These are phyloP conservation scores for Cryptosporidium bovis DNA, from an alignment of 169 alveolate genomes.

Conservation along the genomic window DNA sequence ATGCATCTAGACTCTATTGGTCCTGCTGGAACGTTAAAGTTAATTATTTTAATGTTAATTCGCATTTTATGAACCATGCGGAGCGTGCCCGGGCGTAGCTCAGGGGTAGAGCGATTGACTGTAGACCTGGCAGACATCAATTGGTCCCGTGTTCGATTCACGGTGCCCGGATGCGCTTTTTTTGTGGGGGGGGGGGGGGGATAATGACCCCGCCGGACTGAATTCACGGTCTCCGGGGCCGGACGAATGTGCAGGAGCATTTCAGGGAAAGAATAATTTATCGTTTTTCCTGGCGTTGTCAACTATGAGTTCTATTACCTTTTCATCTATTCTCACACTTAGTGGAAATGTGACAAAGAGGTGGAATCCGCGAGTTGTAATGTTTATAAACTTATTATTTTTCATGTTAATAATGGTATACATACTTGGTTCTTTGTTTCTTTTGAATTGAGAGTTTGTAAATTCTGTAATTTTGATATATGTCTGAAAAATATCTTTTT, in stretches of 20 bases:
- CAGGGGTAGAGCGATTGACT: conserved; percentile 77
- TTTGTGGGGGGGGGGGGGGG: neutral
- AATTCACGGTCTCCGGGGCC: too few species aligned
- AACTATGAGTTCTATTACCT: neutral
- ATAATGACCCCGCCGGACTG: too few species aligned
- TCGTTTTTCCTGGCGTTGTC: conserved; percentile 1
- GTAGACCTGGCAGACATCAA: conserved; percentile 76
- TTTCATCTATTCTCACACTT: neutral
- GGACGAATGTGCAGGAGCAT: neutral
- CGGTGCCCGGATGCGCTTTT: conserved; percentile 74
- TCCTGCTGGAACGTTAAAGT: too few species aligned
- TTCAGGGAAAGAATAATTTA: neutral
- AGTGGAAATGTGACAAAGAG: conserved; percentile 1
- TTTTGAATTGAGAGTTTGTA: conserved; percentile 41
- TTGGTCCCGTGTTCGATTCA: conserved; percentile 77
- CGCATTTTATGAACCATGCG: neutral
- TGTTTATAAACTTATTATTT: conserved; percentile 1
- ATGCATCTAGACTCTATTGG: too few species aligned
- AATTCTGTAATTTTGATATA: conserved; percentile 26
- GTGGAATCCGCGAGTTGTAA: conserved; percentile 24
- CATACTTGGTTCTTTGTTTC: conserved; percentile 1
- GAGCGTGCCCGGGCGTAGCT: conserved; percentile 67
- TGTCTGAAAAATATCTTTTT: conserved; percentile 22
- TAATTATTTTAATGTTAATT: neutral
- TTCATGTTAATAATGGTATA: conserved; percentile 1